A percentile compares a stretch with the other conserved stretches of the same genome.
phyloP scores from a whole-genome alignment of 2,329 filamentous ascomycete genomes.

The Didymella exigua region DNA sequence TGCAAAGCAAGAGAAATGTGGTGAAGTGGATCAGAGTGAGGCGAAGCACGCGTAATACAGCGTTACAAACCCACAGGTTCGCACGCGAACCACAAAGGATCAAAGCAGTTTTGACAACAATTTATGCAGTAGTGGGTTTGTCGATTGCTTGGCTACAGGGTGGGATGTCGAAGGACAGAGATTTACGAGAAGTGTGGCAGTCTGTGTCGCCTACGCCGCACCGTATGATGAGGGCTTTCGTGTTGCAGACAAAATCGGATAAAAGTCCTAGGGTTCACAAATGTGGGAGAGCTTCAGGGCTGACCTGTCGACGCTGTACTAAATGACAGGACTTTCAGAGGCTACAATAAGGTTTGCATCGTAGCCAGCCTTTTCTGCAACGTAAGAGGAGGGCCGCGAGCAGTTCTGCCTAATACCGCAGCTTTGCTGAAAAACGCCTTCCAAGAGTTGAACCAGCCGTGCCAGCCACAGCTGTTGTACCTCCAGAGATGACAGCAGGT shows the following conservation, averaged over 20 bases:
- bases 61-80: slow-evolving; percentile 10
- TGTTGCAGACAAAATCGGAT: too few species aligned
- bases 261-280: too few species aligned
- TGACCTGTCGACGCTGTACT: too few species aligned
- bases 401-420: slow-evolving; percentile 1
- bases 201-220: not conserved
- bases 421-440: slow-evolving; percentile 11
- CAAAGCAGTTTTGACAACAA: slow-evolving; percentile 4
- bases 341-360: too few species aligned
- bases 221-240: not conserved
- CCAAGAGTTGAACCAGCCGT: slow-evolving; percentile 30
- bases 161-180: not conserved
- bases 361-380: not conserved
- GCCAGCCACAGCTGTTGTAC: slow-evolving; percentile 37
- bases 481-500: slow-evolving; percentile 48
- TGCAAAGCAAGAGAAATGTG: slow-evolving; percentile 1
- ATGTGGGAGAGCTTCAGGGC: too few species aligned
- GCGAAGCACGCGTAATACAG: slow-evolving; percentile 2
- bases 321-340: too few species aligned
- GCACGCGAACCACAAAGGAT: slow-evolving; percentile 2
- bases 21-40: slow-evolving; percentile 9
- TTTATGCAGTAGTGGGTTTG: slow-evolving; percentile 8
- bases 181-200: not conserved
- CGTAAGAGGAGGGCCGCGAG: not conserved
- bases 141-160: slow-evolving; percentile 3